Conservation (phyloP, 352 stramenopile species). For the Phytophthora boehmeriae region DNA sequence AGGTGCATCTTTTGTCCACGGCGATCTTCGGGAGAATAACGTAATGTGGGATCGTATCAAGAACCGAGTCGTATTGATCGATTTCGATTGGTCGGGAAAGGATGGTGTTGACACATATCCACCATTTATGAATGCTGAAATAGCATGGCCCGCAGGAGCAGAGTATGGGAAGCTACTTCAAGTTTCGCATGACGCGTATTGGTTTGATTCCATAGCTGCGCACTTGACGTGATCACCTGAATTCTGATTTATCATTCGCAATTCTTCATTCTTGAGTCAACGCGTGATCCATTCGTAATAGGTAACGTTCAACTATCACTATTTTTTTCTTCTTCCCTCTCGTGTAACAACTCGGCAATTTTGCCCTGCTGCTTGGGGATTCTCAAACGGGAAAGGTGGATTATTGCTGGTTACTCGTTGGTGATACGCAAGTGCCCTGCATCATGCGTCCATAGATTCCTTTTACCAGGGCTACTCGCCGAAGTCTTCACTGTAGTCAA, state of each 20-base stretch:
- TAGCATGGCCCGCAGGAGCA: slow-evolving; percentile 25
- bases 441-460: not conserved
- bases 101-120: slow-evolving; percentile 27
- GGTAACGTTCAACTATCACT: too few species aligned
- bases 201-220: slow-evolving; percentile 20
- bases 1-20: slow-evolving; percentile 14
- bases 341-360: too few species aligned
- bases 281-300: too few species aligned
- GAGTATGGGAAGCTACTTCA: slow-evolving; percentile 17
- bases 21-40: slow-evolving; percentile 21
- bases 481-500: slow-evolving; percentile 73
- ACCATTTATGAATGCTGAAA: slow-evolving; percentile 35
- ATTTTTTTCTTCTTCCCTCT: too few species aligned
- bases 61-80: slow-evolving; percentile 39
- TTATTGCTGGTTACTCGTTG: too few species aligned
- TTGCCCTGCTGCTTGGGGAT: too few species aligned
- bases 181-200: slow-evolving; percentile 17
- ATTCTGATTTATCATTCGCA: not conserved
- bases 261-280: too few species aligned
- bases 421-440: not conserved
- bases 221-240: not conserved
- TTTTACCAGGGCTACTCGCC: slow-evolving; percentile 22
- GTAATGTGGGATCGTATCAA: slow-evolving; percentile 29
- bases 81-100: slow-evolving; percentile 41
- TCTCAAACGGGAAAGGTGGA: too few species aligned